A percentile compares a stretch with the other conserved stretches of the same genome.
Evolutionary conservation across 495 filamentous ascomycete species (phyloP).

Genomic region (Venustampulla echinocandica): DNA sequence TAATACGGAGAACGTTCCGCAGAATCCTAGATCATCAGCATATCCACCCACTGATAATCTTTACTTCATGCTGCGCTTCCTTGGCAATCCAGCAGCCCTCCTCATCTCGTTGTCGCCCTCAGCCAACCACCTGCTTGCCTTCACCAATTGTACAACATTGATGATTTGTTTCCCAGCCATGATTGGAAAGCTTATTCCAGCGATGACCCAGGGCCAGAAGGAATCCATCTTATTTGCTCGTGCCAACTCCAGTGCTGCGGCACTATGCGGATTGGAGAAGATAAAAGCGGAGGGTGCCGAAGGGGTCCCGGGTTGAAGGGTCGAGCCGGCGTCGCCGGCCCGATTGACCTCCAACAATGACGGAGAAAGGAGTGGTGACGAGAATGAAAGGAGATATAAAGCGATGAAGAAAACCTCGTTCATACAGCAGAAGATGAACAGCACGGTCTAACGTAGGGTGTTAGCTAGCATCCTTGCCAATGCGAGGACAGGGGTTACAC

Average conservation of each 20-base stretch:
- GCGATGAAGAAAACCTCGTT: slow-evolving; percentile 98
- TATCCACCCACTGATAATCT: background rate
- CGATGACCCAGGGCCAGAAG: slow-evolving; percentile 76
- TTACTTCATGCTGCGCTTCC: slow-evolving; percentile 29
- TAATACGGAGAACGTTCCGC: background rate
- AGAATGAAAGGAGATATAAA: slow-evolving; percentile 95
- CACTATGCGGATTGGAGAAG: slow-evolving; percentile 78
- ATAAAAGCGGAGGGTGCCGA: slow-evolving; percentile 54
- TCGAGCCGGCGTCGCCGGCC: slow-evolving; percentile 38
- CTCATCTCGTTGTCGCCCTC: slow-evolving; percentile 68
- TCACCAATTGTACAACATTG: slow-evolving; percentile 89
- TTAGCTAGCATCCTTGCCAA: background rate
- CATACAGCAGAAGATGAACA: slow-evolving; percentile 81
- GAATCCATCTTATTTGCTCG: slow-evolving; percentile 88
- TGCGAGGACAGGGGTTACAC: slow-evolving; percentile 10
- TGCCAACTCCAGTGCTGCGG: slow-evolving; percentile 83
- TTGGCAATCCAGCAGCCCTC: slow-evolving; percentile 40
- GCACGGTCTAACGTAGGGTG: slow-evolving; percentile 63
- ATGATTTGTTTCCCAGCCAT: slow-evolving; percentile 90
- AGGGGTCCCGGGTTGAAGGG: slow-evolving; percentile 56
- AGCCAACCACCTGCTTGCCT: slow-evolving; percentile 85
- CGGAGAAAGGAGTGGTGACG: slow-evolving; percentile 73
- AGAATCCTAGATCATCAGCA: background rate
- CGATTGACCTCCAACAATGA: slow-evolving; percentile 53
- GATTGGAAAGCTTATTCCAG: slow-evolving; percentile 69